Evolutionary conservation across 805 yeast genomes (phyloP).

Genomic region (Lipomyces sp.): DNA sequence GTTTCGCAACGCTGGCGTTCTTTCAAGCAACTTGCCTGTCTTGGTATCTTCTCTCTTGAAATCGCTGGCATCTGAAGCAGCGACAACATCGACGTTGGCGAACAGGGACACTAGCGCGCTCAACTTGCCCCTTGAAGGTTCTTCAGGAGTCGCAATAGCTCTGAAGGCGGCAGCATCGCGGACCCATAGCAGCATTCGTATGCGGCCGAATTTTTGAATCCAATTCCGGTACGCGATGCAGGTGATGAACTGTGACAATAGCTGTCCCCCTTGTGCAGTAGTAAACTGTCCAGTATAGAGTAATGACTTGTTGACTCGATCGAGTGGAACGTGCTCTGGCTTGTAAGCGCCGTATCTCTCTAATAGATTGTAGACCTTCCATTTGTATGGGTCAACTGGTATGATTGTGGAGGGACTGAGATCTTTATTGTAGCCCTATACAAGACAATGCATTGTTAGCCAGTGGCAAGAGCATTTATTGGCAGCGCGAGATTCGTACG

Average conservation of each 20-base stretch:
- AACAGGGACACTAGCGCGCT: constrained; percentile 69
- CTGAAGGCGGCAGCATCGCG: constrained; percentile 60
- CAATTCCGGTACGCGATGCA: constrained; percentile 73
- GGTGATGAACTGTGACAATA: constrained; percentile 73
- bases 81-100: constrained; percentile 62
- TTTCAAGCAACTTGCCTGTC: neutral
- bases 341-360: constrained; percentile 52
- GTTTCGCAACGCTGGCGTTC: neutral
- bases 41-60: constrained; percentile 19
- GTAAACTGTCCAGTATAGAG: constrained; percentile 65
- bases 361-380: constrained; percentile 63
- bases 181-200: constrained; percentile 73
- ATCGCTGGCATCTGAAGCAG: constrained; percentile 48
- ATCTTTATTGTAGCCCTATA: constrained; percentile 23
- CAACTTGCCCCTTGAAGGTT: constrained; percentile 59
- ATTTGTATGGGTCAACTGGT: constrained; percentile 63
- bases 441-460: constrained; percentile 14
- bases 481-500: neutral
- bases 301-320: constrained; percentile 57
- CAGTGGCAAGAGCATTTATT: neutral
- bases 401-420: constrained; percentile 32
- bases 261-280: constrained; percentile 63
- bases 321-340: constrained; percentile 48
- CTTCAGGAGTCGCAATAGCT: constrained; percentile 64
- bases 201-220: constrained; percentile 74